A percentile compares a stretch with the other conserved stretches of the same genome.
phyloP scores from a whole-genome alignment of 140 eudicot genomes.

The Flaveria floridana region DNA sequence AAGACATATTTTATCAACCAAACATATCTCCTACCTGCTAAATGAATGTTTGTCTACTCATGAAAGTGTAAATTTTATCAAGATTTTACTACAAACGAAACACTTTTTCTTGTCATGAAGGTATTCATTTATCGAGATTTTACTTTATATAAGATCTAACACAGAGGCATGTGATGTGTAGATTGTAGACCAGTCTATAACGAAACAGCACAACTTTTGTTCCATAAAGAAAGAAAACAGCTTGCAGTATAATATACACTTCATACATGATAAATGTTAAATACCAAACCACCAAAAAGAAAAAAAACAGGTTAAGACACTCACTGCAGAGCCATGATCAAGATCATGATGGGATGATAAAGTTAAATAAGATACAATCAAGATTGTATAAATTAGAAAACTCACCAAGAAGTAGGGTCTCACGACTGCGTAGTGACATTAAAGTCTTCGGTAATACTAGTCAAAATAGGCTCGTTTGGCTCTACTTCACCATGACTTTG shows the following conservation, averaged over 20 bases:
- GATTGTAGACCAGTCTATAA: slow-evolving; percentile 5
- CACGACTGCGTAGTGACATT: slow-evolving; percentile 43
- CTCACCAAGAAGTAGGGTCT: slow-evolving; percentile 31
- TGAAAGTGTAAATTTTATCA: not conserved
- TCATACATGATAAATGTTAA: slow-evolving; percentile 47
- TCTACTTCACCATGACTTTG: slow-evolving; percentile 31
- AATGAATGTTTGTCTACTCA: not conserved
- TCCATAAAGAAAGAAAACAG: slow-evolving; percentile 34
- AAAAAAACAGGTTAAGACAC: slow-evolving; percentile 33
- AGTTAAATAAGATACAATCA: slow-evolving; percentile 31
- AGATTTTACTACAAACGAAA: not conserved
- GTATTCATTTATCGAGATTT: not conserved
- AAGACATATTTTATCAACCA: no score
- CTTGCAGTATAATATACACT: slow-evolving; percentile 58
- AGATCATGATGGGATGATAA: slow-evolving; percentile 30
- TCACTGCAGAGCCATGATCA: slow-evolving; percentile 27
- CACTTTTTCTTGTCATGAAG: not conserved
- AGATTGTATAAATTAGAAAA: slow-evolving; percentile 40
- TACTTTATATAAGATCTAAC: not conserved
- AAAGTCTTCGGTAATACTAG: slow-evolving; percentile 31
- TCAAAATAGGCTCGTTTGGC: slow-evolving; percentile 29
- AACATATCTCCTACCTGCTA: no score
- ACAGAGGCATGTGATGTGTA: not conserved
- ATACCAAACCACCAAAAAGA: slow-evolving; percentile 36
- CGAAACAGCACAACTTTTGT: slow-evolving; percentile 29